phyloP scores from a whole-genome alignment of 2,329 filamentous ascomycete species.

The Trichoderma brevicompactum region DNA sequence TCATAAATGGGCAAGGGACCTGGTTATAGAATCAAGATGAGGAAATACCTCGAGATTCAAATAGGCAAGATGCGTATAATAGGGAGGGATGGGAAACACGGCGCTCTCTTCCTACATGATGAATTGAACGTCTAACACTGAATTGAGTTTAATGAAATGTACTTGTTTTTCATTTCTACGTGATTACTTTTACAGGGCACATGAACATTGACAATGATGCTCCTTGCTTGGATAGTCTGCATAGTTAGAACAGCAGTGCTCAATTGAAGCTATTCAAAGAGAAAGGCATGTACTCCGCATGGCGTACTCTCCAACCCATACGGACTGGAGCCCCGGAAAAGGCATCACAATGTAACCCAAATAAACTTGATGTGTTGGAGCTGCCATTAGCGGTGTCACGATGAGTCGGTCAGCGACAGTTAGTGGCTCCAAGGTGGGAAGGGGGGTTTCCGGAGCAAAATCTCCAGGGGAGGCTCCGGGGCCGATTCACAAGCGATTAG shows the following conservation, averaged over 20 bases:
- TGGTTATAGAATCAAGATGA: background rate
- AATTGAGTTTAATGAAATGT: background rate
- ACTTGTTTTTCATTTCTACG: background rate
- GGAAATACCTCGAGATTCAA: slow-evolving; percentile 7
- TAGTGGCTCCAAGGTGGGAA: background rate
- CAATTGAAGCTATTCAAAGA: too few species aligned
- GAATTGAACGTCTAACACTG: slow-evolving; percentile 13
- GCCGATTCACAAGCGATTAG: slow-evolving; percentile 27
- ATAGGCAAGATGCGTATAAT: background rate
- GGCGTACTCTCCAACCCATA: too few species aligned
- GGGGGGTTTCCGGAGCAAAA: slow-evolving; percentile 8
- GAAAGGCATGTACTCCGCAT: too few species aligned
- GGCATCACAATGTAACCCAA: background rate
- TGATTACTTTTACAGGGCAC: too few species aligned
- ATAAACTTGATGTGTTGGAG: background rate
- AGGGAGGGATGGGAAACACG: background rate
- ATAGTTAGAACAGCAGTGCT: too few species aligned
- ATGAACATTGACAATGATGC: too few species aligned
- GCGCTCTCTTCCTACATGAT: slow-evolving; percentile 22
- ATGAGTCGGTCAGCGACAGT: background rate
- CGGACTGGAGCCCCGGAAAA: background rate
- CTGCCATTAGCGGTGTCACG: slow-evolving; percentile 9
- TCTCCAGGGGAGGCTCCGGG: slow-evolving; percentile 10
- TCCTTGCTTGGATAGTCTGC: too few species aligned
- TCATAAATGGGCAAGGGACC: background rate